Evolutionary conservation across 768 basidiomycete species (phyloP).

Genomic region (Mycena epipterygia): DNA sequence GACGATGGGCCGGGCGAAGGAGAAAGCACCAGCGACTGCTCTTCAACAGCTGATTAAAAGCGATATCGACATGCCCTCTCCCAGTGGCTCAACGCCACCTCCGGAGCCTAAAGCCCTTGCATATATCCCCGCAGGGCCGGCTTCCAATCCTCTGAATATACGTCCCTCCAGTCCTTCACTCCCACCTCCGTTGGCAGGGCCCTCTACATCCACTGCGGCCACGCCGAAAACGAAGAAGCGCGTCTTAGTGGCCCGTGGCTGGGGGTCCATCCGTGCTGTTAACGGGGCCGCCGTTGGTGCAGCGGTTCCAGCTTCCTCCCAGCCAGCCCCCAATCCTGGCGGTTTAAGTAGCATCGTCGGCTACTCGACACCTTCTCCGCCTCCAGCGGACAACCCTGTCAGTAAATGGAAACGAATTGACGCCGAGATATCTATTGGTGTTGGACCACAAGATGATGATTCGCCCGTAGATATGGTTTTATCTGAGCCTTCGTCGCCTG

Average conservation of each 20-base stretch:
- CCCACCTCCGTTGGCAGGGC: not conserved
- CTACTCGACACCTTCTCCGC: slow-evolving; percentile 23
- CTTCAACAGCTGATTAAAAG: not conserved
- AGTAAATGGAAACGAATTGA: slow-evolving; percentile 51
- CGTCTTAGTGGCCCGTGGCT: slow-evolving; percentile 27
- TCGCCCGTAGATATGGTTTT: slow-evolving; percentile 21
- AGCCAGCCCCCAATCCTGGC: not conserved
- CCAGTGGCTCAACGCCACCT: slow-evolving; percentile 38
- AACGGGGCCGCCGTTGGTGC: not conserved
- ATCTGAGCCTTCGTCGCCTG: slow-evolving; percentile 14
- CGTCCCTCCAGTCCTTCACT: slow-evolving; percentile 54
- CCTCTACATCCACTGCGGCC: not conserved
- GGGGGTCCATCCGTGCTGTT: slow-evolving; percentile 11
- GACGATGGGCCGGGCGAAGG: not conserved
- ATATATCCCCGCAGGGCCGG: slow-evolving; percentile 56
- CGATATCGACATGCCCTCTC: not conserved
- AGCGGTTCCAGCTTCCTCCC: not conserved
- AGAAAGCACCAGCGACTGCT: not conserved
- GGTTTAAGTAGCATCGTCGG: slow-evolving; percentile 20
- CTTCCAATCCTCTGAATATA: slow-evolving; percentile 69
- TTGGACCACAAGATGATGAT: slow-evolving; percentile 31
- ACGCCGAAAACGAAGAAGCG: slow-evolving; percentile 36
- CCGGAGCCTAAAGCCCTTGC: slow-evolving; percentile 54
- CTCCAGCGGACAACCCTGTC: slow-evolving; percentile 31
- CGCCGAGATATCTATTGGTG: slow-evolving; percentile 19